These are phyloP conservation scores for Ettlia oleoabundans DNA, from an alignment of 139 green algal species.

Conservation along the genomic window DNA sequence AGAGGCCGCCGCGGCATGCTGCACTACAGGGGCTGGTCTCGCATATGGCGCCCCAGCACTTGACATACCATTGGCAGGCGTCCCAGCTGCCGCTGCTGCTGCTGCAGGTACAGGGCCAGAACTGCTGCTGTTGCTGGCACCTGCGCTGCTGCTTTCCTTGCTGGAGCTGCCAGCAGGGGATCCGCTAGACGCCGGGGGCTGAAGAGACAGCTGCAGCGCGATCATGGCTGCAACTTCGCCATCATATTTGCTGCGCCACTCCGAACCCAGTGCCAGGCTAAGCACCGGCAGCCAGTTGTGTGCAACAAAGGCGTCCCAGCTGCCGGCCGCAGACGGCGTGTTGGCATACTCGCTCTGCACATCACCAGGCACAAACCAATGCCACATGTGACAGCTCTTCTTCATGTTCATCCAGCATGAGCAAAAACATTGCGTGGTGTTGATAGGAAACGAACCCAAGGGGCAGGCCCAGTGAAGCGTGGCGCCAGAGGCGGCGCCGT, in stretches of 20 bases:
- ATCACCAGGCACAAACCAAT: too few relatives aligned
- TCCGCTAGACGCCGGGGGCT: neutral
- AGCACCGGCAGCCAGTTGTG: slow-evolving; percentile 45
- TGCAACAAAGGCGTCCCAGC: slow-evolving; percentile 36
- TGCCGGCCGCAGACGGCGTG: neutral
- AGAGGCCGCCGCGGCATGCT: too few relatives aligned
- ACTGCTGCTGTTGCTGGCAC: neutral
- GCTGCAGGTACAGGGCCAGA: neutral
- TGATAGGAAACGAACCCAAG: too few relatives aligned
- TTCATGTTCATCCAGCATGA: too few relatives aligned
- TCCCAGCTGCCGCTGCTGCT: neutral
- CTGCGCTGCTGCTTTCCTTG: neutral
- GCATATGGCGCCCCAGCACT: too few relatives aligned
- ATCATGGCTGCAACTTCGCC: slow-evolving; percentile 38
- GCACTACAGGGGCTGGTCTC: too few relatives aligned
- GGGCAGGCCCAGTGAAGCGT: too few relatives aligned
- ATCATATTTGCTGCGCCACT: slow-evolving; percentile 34
- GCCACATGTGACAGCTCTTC: too few relatives aligned
- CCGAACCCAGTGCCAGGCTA: slow-evolving; percentile 19
- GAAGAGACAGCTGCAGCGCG: slow-evolving; percentile 31
- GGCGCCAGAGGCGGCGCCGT: too few relatives aligned
- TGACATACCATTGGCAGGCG: neutral
- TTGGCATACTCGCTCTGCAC: neutral
- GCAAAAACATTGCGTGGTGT: too few relatives aligned
- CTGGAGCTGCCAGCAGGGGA: neutral